These are phyloP conservation scores for Candida tetrigidarum DNA, from an alignment of 1,139 yeast genomes.

Conservation along the genomic window DNA sequence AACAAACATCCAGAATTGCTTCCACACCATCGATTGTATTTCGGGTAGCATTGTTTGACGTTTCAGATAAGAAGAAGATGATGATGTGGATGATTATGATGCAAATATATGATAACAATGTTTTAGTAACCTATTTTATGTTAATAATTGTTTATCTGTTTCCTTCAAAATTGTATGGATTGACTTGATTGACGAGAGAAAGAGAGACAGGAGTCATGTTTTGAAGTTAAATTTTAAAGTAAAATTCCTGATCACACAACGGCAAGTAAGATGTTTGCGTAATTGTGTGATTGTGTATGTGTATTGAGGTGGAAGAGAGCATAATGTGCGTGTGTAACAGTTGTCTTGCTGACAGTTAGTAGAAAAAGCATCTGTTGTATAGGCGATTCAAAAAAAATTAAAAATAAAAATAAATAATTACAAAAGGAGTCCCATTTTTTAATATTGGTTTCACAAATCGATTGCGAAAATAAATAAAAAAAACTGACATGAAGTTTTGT, in stretches of 20 bases:
- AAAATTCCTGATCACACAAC: neutral
- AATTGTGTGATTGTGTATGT: neutral
- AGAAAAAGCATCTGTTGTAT: too few species aligned
- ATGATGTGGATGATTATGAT: neutral
- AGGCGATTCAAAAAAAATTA: too few species aligned
- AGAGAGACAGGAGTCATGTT: too few species aligned
- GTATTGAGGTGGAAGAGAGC: neutral
- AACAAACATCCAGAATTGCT: constrained; percentile 1
- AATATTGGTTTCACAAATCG: too few species aligned
- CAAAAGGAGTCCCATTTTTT: too few species aligned
- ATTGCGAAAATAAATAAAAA: neutral
- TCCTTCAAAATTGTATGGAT: too few species aligned
- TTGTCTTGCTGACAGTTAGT: too few species aligned
- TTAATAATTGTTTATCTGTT: too few species aligned
- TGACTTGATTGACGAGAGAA: constrained; percentile 1
- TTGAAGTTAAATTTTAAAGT: constrained; percentile 1
- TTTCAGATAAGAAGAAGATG: neutral
- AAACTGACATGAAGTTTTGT: too few species aligned
- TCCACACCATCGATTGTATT: neutral
- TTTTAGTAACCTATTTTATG: neutral
- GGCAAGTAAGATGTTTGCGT: too few species aligned
- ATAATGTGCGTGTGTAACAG: too few species aligned
- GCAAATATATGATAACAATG: neutral
- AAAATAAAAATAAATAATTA: too few species aligned
- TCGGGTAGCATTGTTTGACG: neutral